These are phyloP conservation scores for Aspergillus pseudonomiae DNA, from an alignment of 2,329 filamentous ascomycete genomes.

Conservation along the genomic window DNA sequence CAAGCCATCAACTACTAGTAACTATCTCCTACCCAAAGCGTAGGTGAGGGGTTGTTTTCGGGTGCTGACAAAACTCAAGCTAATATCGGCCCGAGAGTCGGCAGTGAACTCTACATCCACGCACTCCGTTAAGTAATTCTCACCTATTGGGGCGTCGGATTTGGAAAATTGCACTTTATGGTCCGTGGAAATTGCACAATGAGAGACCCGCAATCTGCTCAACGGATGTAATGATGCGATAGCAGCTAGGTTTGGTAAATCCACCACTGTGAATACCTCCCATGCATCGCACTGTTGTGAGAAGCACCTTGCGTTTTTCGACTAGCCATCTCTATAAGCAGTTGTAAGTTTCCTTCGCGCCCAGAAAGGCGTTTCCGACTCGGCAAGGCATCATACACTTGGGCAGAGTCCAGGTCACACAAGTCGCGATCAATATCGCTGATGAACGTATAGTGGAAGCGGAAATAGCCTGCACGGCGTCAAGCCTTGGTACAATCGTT, in stretches of 20 bases:
- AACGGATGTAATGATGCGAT: conserved; percentile 5
- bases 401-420: not conserved
- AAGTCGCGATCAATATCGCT: not conserved
- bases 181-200: not conserved
- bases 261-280: not conserved
- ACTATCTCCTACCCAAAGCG: not conserved
- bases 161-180: not conserved
- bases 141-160: not conserved
- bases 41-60: conserved; percentile 18
- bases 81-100: conserved; percentile 23
- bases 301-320: not conserved
- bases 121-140: not conserved
- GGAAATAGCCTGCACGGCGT: not conserved
- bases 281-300: conserved; percentile 2
- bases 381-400: not conserved
- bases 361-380: not conserved
- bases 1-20: no score
- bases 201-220: conserved; percentile 1
- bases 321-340: not conserved
- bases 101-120: conserved; percentile 21
- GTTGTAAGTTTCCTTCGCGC: not conserved
- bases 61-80: conserved; percentile 6
- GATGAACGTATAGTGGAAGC: not conserved
- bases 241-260: not conserved
- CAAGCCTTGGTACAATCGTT: not conserved